These are phyloP conservation scores for Mariannaea elegans DNA, from an alignment of 2,329 filamentous ascomycete species.

Conservation along the genomic window DNA sequence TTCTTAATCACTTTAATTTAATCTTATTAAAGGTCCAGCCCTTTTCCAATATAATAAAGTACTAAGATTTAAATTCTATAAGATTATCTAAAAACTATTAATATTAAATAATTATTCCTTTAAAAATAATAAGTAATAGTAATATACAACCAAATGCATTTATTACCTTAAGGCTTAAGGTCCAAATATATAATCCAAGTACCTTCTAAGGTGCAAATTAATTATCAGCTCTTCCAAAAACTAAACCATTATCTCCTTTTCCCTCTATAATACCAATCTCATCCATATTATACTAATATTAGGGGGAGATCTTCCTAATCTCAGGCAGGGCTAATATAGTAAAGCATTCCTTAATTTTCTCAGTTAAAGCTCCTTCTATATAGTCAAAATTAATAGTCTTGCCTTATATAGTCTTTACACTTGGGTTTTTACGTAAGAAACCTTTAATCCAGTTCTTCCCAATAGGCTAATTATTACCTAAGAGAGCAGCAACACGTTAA, in stretches of 20 bases:
- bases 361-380: no score
- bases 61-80: neutral
- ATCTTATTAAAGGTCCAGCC: conserved; percentile 3
- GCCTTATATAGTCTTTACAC: no score
- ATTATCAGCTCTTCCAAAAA: neutral
- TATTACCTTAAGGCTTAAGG: neutral
- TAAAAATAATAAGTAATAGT: conserved; percentile 1
- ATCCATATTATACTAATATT: conserved; percentile 9
- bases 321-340: no score
- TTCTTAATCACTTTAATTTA: neutral
- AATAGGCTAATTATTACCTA: no score
- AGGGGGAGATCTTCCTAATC: no score
- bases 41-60: neutral
- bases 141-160: neutral
- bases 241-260: neutral
- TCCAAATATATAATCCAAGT: neutral
- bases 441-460: no score
- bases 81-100: neutral
- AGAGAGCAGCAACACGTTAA: no score
- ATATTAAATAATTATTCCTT: neutral
- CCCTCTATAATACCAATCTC: conserved; percentile 2
- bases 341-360: no score
- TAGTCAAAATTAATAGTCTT: no score
- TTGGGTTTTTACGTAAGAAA: no score
- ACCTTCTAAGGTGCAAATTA: neutral